These are phyloP conservation scores for Stemphylium beticola DNA, from an alignment of 2,329 filamentous ascomycete genomes.

Conservation along the genomic window DNA sequence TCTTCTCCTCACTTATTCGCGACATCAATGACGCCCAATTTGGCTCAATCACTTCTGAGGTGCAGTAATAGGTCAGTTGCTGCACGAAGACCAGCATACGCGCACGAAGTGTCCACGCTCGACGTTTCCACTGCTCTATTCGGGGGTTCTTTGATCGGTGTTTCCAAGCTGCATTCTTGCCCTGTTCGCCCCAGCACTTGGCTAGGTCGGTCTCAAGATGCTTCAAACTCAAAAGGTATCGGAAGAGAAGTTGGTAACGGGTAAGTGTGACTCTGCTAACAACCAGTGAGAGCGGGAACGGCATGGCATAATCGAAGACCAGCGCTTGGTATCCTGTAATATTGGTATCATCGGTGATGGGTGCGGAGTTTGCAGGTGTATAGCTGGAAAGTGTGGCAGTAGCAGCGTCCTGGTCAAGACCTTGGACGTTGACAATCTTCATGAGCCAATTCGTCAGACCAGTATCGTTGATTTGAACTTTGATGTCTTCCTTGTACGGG, in stretches of 20 bases:
- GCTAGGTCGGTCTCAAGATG: constrained; percentile 89
- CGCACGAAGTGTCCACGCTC: constrained; percentile 88
- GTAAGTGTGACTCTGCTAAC: constrained; percentile 97
- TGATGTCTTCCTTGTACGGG: constrained; percentile 97
- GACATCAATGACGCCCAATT: constrained; percentile 96
- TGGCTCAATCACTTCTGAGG: constrained; percentile 94
- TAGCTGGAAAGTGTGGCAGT: constrained; percentile 70
- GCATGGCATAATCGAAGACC: constrained; percentile 91
- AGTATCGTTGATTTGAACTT: constrained; percentile 95
- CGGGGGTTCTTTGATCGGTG: constrained; percentile 75
- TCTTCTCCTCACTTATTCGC: constrained; percentile 68
- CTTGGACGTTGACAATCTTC: constrained; percentile 94
- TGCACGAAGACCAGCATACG: constrained; percentile 98
- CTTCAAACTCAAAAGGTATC: constrained; percentile 87
- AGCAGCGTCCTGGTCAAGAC: constrained; percentile 82
- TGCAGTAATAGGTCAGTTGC: constrained; percentile 95
- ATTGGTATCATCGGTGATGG: constrained; percentile 77
- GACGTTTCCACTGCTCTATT: constrained; percentile 90
- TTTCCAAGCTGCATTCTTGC: constrained; percentile 79
- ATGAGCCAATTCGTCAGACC: constrained; percentile 93
- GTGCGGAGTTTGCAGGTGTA: constrained; percentile 65
- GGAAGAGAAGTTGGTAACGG: constrained; percentile 93
- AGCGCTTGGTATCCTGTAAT: constrained; percentile 90
- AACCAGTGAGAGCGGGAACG: constrained; percentile 93
- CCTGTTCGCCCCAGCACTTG: constrained; percentile 88